Conservation (phyloP, 2,329 filamentous ascomycete species). For the Penicillium nordicum region DNA sequence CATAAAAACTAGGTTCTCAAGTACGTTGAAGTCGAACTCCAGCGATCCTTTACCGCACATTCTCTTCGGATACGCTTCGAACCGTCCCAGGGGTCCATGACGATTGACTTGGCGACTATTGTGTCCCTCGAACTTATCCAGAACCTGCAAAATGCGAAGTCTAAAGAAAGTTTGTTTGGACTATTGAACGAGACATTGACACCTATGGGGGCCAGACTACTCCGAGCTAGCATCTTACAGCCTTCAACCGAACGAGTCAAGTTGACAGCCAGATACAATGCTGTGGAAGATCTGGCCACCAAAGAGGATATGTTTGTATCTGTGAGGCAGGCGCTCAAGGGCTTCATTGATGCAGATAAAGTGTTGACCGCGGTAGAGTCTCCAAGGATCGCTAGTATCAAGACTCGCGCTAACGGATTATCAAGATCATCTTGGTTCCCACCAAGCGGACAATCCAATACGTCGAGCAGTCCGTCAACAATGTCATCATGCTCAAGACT, state of each 20-base stretch:
- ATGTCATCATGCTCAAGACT: slow-evolving; percentile 80
- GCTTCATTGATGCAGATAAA: slow-evolving; percentile 75
- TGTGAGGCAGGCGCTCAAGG: slow-evolving; percentile 69
- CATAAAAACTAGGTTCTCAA: slow-evolving; percentile 62
- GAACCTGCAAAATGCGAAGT: slow-evolving; percentile 73
- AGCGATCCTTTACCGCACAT: slow-evolving; percentile 67
- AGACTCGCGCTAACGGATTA: slow-evolving; percentile 12
- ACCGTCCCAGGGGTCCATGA: slow-evolving; percentile 87
- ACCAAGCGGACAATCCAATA: slow-evolving; percentile 62
- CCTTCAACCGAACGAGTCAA: slow-evolving; percentile 71
- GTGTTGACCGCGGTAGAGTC: slow-evolving; percentile 66
- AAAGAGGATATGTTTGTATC: slow-evolving; percentile 83
- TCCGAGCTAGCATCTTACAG: slow-evolving; percentile 83
- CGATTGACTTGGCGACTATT: slow-evolving; percentile 88
- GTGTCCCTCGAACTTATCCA: slow-evolving; percentile 85
- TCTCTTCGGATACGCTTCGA: slow-evolving; percentile 84
- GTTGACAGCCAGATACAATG: slow-evolving; percentile 71
- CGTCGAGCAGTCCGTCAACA: slow-evolving; percentile 78
- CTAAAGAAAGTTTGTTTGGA: slow-evolving; percentile 78
- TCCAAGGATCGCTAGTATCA: not conserved
- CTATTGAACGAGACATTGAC: slow-evolving; percentile 81
- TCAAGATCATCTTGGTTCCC: slow-evolving; percentile 71
- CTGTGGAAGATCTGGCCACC: slow-evolving; percentile 73
- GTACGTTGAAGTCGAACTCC: slow-evolving; percentile 70
- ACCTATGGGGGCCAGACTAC: slow-evolving; percentile 79